Conservation (phyloP, 495 filamentous ascomycete species). For the Apodospora peruviana region DNA sequence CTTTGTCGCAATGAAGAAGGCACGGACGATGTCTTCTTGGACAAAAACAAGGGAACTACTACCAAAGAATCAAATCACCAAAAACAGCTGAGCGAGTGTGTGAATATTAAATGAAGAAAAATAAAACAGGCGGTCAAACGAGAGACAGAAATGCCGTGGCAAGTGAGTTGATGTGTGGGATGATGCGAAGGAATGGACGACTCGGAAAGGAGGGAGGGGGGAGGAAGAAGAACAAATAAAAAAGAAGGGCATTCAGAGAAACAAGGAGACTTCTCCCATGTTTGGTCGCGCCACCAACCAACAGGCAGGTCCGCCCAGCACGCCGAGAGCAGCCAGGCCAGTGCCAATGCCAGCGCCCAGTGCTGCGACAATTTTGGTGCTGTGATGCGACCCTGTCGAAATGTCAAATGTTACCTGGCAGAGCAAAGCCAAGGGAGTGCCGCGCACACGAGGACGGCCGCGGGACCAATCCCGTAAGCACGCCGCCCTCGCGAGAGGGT, state of each 20-base stretch:
- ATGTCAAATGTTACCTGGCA: constrained; percentile 1
- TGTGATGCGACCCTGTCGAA: not conserved
- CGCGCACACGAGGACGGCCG: not conserved
- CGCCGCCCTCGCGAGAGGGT: not conserved
- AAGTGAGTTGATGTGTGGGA: not conserved
- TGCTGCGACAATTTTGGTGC: not conserved
- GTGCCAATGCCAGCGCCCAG: not conserved
- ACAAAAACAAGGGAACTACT: not conserved
- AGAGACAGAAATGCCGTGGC: constrained; percentile 3
- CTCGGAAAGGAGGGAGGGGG: not conserved
- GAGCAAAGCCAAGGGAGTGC: not conserved
- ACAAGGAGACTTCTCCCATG: not conserved
- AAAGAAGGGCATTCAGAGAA: not conserved
- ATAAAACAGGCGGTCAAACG: constrained; percentile 1
- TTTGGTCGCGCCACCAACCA: not conserved
- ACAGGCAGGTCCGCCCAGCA: not conserved
- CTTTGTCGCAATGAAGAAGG: constrained; percentile 1
- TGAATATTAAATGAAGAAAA: not conserved
- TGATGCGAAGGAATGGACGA: too few species aligned
- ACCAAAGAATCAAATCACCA: not conserved
- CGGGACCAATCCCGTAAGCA: not conserved
- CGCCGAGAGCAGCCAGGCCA: not conserved
- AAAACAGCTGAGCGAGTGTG: constrained; percentile 3
- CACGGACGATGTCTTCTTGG: constrained; percentile 1
- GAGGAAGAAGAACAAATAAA: not conserved